Evolutionary conservation across 106 monocot species (phyloP), one percentile per base, ranked within the genome.

Genomic region (Cymbidium sinense): DNA sequence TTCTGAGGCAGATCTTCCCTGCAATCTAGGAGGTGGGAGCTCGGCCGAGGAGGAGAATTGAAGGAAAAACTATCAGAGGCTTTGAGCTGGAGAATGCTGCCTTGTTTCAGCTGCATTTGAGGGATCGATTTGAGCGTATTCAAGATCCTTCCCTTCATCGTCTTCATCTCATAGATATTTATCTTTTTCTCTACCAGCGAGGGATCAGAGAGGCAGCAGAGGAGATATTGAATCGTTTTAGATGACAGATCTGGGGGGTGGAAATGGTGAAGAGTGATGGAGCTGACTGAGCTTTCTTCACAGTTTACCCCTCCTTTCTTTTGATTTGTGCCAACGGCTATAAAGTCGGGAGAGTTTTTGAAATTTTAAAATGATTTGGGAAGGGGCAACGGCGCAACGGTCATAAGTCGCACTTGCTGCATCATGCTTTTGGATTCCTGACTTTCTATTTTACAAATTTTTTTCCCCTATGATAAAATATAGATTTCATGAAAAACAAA

Each of bases 41-140:
- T 52, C 52, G 79, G 28, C 2, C 12, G 82, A 29, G 83, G 78
- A 27, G 80, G 67, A 11, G 81, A 43, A 19, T 75, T 12, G n/a
- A 30, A 43, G 34, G 23, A 43, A 28, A 78, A 20, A 3, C 20
- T 70, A 34, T 80, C 73, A 47, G 55, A 37, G 11, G 75, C 50
- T 21, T 80, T 55, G 69, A 29, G 7, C 5, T 72, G 81, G 54
- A 80, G 77, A 25, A 77, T 47, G 27, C 75, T 80, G 70, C 52
- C 25, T 23, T 83, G 77, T 17, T 77, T 78, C 41, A 82, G 75
- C 58, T 82, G 70, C 17, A 83, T 72, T 43, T 85, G 86, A 4
- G 86, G 88, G 61, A 88, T 81, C 33, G 86, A 83, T 17, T 78
- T 86, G 70, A 91, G 83, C 73, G 83, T 89, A 72, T 83, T 87